These are phyloP conservation scores for Helicostylum pulchrum DNA, from an alignment of 192 early-diverging fungal genomes.

Conservation along the genomic window DNA sequence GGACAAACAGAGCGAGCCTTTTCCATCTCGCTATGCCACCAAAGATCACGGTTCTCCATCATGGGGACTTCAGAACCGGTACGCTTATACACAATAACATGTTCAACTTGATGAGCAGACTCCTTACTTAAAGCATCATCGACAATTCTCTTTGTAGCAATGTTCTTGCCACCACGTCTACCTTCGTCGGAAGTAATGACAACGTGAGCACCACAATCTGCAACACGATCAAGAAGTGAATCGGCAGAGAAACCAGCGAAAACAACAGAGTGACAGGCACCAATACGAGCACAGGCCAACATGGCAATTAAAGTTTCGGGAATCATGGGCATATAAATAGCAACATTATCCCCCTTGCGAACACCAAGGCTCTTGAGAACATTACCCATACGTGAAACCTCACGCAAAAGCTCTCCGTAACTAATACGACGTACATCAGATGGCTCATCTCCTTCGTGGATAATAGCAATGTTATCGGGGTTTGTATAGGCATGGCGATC, in stretches of 20 bases:
- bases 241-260: constrained; percentile 96
- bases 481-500: constrained; percentile 45
- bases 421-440: constrained; percentile 71
- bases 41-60: constrained; percentile 72
- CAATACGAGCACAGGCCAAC: constrained; percentile 94
- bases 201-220: constrained; percentile 75
- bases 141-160: constrained; percentile 88
- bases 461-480: constrained; percentile 21
- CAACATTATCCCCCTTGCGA: constrained; percentile 89
- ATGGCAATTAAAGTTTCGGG: constrained; percentile 90
- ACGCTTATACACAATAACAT: constrained; percentile 86
- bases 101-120: constrained; percentile 74
- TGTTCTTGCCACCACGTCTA: constrained; percentile 82
- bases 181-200: constrained; percentile 95
- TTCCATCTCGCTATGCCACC: constrained; percentile 88
- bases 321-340: constrained; percentile 97
- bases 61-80: constrained; percentile 82
- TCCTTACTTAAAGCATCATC: constrained; percentile 75
- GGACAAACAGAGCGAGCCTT: constrained; percentile 85
- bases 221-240: constrained; percentile 87
- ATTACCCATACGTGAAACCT: constrained; percentile 84
- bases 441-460: constrained; percentile 72
- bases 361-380: constrained; percentile 78
- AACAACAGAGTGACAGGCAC: constrained; percentile 90
- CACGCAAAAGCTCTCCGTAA: constrained; percentile 74